Evolutionary conservation across 768 basidiomycete genomes (phyloP).

Genomic region (Candolleomyces efflorescens): DNA sequence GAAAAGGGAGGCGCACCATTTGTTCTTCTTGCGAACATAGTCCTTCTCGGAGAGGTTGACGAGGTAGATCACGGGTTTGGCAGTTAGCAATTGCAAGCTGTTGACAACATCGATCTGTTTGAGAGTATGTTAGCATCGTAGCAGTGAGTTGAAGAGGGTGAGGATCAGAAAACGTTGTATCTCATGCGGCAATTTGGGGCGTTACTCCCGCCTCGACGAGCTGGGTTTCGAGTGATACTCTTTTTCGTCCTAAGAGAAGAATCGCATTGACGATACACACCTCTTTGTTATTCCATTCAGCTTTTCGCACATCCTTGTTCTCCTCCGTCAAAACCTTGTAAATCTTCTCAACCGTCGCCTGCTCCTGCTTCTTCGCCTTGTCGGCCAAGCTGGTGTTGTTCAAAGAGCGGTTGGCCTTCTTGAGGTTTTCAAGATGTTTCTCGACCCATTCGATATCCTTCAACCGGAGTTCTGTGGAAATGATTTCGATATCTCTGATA

Average conservation of each 20-base stretch:
- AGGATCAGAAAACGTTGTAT: conserved; percentile 44
- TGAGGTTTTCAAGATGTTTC: conserved; percentile 77
- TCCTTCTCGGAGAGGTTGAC: conserved; percentile 96
- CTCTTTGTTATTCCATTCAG: conserved; percentile 96
- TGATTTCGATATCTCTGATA: conserved; percentile 95
- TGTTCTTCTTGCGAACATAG: conserved; percentile 97
- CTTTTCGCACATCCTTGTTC: conserved; percentile 87
- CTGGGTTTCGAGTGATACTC: conserved; percentile 60
- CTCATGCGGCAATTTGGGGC: conserved; percentile 72
- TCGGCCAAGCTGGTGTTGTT: conserved; percentile 81
- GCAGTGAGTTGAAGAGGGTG: neutral
- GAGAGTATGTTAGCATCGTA: conserved; percentile 1
- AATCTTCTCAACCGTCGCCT: conserved; percentile 84
- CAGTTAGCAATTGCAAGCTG: conserved; percentile 83
- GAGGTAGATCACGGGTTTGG: conserved; percentile 96
- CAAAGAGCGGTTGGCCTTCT: conserved; percentile 67
- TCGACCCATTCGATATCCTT: conserved; percentile 99
- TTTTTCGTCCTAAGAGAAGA: conserved; percentile 57
- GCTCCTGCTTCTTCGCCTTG: conserved; percentile 95
- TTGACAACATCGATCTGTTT: conserved; percentile 87
- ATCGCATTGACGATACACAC: conserved; percentile 49
- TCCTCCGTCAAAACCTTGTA: conserved; percentile 74
- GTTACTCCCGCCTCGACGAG: conserved; percentile 95
- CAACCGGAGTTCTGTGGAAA: conserved; percentile 86
- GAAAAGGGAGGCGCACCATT: conserved; percentile 44